Evolutionary conservation across 2,329 filamentous ascomycete species (phyloP), one percentile per base, ranked within the genome.

Genomic region (Aspergillus thermomutatus): DNA sequence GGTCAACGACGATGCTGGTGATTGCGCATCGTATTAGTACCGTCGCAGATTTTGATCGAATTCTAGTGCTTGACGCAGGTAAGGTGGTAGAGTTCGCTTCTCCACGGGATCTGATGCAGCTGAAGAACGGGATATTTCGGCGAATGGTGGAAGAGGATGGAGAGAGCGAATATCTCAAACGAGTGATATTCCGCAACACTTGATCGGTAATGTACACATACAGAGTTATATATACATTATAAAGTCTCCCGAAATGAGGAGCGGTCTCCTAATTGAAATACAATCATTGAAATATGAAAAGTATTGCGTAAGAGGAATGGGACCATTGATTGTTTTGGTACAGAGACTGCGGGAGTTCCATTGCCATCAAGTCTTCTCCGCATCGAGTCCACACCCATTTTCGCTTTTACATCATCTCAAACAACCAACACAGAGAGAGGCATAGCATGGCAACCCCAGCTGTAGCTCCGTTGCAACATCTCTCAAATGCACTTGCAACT

Each of bases 401-500:
- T 46, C 19, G 11, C 43, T 46, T 10, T 7, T 21, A n/a, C 23
- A 27, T 34, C 48, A 11, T 50, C 48, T 9, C 17, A 7, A 9
- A 53, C 50, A 60, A 59, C 54, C 40, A 50, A 40, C 56, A 61
- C 63, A 55, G 57, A 61, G 51, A 49, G 27, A 46, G 27, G 41
- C 41, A 46, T 53, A 58, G 27, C 54, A 67, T 62, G 61, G 69
- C 73, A 64, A 57, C 66, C 31, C 58, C 65, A 49, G 51, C 62
- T 25, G 54, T 59, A 27, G 52, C 64, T 28, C 64, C 64, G 8
- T 53, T 76, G 52, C 73, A 71, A 57, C 69, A 70, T 49, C 62
- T 79, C 14, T 75, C 76, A 37, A 81, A 81, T 66, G 71, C 76
- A 17, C 70, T 80, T 17, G 75, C 74, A 53, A 79, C 77, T 6